Evolutionary conservation across 768 basidiomycete genomes (phyloP).

Genomic region (Leccinum boreale): DNA sequence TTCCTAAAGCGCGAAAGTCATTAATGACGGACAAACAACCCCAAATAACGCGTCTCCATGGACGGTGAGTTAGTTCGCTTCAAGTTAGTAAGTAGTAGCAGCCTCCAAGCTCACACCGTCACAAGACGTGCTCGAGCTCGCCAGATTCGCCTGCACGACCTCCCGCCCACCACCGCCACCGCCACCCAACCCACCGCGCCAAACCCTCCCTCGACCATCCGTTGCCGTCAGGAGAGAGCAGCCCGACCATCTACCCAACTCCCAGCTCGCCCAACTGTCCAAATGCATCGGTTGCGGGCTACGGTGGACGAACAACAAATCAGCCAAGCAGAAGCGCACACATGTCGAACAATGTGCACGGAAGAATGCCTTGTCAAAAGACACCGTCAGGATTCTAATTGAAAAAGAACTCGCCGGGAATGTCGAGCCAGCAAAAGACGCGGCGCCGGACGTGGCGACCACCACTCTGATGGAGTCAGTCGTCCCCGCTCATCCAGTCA

Average conservation of each 20-base stretch:
- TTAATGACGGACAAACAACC: conserved; percentile 22
- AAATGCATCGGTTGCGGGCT: conserved; percentile 65
- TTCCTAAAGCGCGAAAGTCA: conserved; percentile 1
- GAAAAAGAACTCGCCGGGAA: conserved; percentile 42
- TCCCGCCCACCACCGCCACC: neutral
- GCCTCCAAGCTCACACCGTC: neutral
- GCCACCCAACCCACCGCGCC: neutral
- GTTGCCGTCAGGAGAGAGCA: conserved; percentile 5
- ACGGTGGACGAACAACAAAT: conserved; percentile 70
- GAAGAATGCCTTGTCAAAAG: conserved; percentile 50
- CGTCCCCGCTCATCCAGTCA: conserved; percentile 46
- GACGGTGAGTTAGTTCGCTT: conserved; percentile 8
- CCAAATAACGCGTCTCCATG: conserved; percentile 46
- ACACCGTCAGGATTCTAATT: conserved; percentile 54
- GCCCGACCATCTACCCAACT: conserved; percentile 40
- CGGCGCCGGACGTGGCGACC: conserved; percentile 3
- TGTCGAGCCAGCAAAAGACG: neutral
- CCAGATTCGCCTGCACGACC: conserved; percentile 40
- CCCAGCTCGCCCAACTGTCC: conserved; percentile 44
- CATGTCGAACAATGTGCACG: conserved; percentile 71
- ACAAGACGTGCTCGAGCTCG: conserved; percentile 16
- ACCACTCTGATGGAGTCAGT: conserved; percentile 52
- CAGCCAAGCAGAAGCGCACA: conserved; percentile 53
- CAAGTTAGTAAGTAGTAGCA: no score
- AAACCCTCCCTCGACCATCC: conserved; percentile 1